Conservation (phyloP, 2,329 filamentous ascomycete species). For the Beauveria asiatica region DNA sequence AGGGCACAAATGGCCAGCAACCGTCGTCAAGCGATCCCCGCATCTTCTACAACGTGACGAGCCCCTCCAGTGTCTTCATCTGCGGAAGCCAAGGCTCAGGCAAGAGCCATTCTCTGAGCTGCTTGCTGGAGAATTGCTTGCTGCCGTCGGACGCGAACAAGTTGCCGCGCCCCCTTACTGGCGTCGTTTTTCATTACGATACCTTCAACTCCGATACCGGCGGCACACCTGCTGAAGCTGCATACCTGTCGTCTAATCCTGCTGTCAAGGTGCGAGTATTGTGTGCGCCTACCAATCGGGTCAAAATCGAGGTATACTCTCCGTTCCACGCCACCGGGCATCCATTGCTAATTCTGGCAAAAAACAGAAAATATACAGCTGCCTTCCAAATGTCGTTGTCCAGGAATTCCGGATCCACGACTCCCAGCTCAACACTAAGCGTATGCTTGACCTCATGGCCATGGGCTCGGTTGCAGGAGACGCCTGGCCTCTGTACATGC, state of each 20-base stretch:
- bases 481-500: slow-evolving; percentile 48
- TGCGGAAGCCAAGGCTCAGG: slow-evolving; percentile 58
- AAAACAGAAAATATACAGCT: slow-evolving; percentile 31
- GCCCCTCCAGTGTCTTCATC: slow-evolving; percentile 52
- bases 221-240: slow-evolving; percentile 50
- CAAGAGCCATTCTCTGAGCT: slow-evolving; percentile 53
- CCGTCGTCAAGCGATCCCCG: slow-evolving; percentile 18
- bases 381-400: slow-evolving; percentile 36
- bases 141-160: slow-evolving; percentile 34
- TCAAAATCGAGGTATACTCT: slow-evolving; percentile 26
- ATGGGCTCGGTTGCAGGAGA: slow-evolving; percentile 28
- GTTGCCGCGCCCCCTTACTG: slow-evolving; percentile 45
- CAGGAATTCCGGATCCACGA: slow-evolving; percentile 43
- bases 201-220: slow-evolving; percentile 39
- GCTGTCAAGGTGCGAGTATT: slow-evolving; percentile 42
- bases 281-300: slow-evolving; percentile 44
- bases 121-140: slow-evolving; percentile 49
- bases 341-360: background rate
- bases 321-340: background rate
- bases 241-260: slow-evolving; percentile 38
- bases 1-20: background rate
- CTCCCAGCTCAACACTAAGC: slow-evolving; percentile 44
- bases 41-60: slow-evolving; percentile 37
- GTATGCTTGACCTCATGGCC: slow-evolving; percentile 54
- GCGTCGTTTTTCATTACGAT: slow-evolving; percentile 59